Conservation (phyloP, 352 stramenopile species). For the Globisporangium solare region DNA sequence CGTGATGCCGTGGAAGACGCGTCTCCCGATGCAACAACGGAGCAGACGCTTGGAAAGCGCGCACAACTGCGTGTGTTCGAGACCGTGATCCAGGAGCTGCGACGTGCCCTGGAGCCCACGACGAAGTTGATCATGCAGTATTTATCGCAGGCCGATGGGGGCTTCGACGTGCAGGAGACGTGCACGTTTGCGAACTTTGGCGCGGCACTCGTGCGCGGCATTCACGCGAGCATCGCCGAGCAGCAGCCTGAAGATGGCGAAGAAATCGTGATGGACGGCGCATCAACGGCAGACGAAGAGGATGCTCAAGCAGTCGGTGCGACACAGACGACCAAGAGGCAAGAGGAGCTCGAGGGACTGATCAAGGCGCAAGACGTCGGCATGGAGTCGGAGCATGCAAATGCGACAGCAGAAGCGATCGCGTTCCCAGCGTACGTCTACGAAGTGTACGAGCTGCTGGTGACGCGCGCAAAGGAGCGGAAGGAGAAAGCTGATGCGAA, state of each 20-base stretch:
- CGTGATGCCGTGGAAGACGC: no score
- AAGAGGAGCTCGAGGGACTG: slow-evolving; percentile 16
- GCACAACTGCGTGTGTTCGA: slow-evolving; percentile 49
- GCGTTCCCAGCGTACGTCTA: slow-evolving; percentile 33
- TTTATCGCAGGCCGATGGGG: slow-evolving; percentile 18
- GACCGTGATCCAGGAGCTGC: slow-evolving; percentile 37
- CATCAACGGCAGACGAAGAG: neutral
- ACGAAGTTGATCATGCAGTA: slow-evolving; percentile 21
- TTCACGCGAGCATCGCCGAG: slow-evolving; percentile 28
- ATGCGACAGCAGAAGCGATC: neutral
- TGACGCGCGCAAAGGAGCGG: slow-evolving; percentile 31
- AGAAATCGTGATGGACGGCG: slow-evolving; percentile 13
- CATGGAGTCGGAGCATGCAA: neutral
- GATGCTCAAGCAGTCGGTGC: neutral
- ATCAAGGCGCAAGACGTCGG: neutral
- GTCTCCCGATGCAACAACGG: neutral
- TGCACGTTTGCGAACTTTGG: slow-evolving; percentile 38
- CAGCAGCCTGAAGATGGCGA: slow-evolving; percentile 66
- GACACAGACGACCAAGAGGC: slow-evolving; percentile 21
- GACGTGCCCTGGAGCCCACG: slow-evolving; percentile 24
- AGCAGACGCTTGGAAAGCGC: slow-evolving; percentile 33
- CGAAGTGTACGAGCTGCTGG: slow-evolving; percentile 40
- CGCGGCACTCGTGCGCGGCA: slow-evolving; percentile 26
- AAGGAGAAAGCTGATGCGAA: slow-evolving; percentile 12
- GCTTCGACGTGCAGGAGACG: slow-evolving; percentile 24